A percentile compares a stretch with the other conserved stretches of the same genome.
phyloP scores from a whole-genome alignment of 2,329 filamentous ascomycete species.

The Aspergillus pseudotamarii region DNA sequence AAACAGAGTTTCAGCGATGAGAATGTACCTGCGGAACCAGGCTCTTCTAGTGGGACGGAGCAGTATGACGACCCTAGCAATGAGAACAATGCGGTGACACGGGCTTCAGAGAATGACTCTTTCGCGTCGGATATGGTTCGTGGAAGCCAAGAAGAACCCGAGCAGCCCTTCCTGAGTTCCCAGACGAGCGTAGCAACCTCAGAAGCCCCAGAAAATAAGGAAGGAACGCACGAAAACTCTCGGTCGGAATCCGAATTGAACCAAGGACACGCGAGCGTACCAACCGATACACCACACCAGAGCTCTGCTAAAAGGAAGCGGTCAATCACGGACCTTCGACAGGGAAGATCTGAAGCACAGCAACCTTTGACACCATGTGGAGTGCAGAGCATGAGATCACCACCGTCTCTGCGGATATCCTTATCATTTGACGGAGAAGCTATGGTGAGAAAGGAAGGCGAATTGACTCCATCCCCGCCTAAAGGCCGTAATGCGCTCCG shows the following conservation, averaged over 20 bases:
- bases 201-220: constrained; percentile 28
- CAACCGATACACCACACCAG: constrained; percentile 23
- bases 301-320: constrained; percentile 37
- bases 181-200: constrained; percentile 35
- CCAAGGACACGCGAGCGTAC: constrained; percentile 16
- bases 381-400: constrained; percentile 31
- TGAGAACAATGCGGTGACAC: constrained; percentile 20
- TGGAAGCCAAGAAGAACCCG: constrained; percentile 32
- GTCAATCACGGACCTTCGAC: constrained; percentile 33
- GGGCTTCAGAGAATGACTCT: constrained; percentile 25
- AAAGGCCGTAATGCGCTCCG: constrained; percentile 60
- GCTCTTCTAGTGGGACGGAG: constrained; percentile 33
- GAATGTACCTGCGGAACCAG: constrained; percentile 30
- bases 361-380: constrained; percentile 19
- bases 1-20: constrained; percentile 34
- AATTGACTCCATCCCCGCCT: constrained; percentile 44
- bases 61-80: constrained; percentile 27
- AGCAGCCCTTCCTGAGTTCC: constrained; percentile 28
- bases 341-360: constrained; percentile 15
- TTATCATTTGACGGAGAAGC: constrained; percentile 46
- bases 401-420: constrained; percentile 44
- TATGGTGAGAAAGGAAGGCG: constrained; percentile 40
- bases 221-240: constrained; percentile 24
- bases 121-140: constrained; percentile 22
- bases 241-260: constrained; percentile 17